Conservation (phyloP, 2,329 filamentous ascomycete species). For the Ophiostoma triangulosporum region DNA sequence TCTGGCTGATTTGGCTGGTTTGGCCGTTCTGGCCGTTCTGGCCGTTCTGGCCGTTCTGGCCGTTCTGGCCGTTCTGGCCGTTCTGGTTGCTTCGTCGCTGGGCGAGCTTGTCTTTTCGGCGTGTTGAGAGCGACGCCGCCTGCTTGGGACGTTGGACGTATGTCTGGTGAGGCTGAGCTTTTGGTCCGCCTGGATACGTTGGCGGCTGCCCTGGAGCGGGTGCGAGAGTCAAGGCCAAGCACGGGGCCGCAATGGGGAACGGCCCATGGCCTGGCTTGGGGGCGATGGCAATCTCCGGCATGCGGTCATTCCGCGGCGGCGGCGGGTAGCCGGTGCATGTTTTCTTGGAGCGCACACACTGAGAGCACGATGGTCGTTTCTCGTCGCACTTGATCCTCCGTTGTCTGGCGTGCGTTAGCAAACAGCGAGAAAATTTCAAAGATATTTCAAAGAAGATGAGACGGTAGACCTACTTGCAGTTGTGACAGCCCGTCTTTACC, state of each 20-base stretch:
- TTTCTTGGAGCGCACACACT: constrained; percentile 46
- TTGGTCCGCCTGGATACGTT: background rate
- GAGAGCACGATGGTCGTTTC: constrained; percentile 43
- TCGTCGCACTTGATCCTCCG: constrained; percentile 56
- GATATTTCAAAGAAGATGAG: background rate
- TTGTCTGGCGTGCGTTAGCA: constrained; percentile 27
- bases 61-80: too few species aligned
- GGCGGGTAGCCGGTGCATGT: constrained; percentile 49
- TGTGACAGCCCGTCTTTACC: constrained; percentile 52
- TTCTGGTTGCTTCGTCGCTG: constrained; percentile 10
- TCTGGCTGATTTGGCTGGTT: too few species aligned
- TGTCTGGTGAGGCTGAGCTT: background rate
- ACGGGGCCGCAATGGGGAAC: constrained; percentile 12
- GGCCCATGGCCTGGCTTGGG: constrained; percentile 27
- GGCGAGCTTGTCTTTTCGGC: constrained; percentile 10
- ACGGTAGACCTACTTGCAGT: constrained; percentile 47
- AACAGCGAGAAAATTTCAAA: background rate
- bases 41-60: too few species aligned
- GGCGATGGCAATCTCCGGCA: constrained; percentile 34
- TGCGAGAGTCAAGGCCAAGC: background rate
- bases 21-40: too few species aligned
- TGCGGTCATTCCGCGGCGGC: constrained; percentile 33
- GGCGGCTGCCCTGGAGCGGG: background rate
- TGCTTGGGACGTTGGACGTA: background rate
- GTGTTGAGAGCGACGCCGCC: background rate